Conservation (phyloP, 2,329 filamentous ascomycete genomes). For the Xylariomycetidae sp. region DNA sequence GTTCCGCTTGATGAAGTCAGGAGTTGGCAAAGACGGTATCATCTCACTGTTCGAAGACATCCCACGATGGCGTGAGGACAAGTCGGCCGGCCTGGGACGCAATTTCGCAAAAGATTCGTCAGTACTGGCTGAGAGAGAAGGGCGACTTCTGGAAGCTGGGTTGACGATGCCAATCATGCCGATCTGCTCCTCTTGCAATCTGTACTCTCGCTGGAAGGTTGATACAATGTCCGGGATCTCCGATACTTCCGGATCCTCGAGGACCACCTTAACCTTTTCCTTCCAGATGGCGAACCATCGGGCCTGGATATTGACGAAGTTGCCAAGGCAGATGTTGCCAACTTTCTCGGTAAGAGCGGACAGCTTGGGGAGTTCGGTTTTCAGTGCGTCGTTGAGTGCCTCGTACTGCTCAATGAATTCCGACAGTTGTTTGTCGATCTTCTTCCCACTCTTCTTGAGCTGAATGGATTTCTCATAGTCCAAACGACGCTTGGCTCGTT, state of each 20-base stretch:
- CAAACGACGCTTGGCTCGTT: constrained; percentile 84
- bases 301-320: constrained; percentile 78
- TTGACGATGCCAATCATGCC: constrained; percentile 72
- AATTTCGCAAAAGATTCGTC: constrained; percentile 45
- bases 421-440: constrained; percentile 75
- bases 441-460: constrained; percentile 74
- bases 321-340: constrained; percentile 74
- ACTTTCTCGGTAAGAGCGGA: constrained; percentile 76
- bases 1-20: constrained; percentile 59
- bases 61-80: constrained; percentile 48
- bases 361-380: constrained; percentile 82
- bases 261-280: constrained; percentile 70
- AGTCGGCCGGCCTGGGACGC: constrained; percentile 42
- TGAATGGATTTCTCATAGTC: constrained; percentile 81
- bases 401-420: constrained; percentile 86
- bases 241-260: constrained; percentile 61
- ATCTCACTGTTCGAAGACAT: constrained; percentile 57
- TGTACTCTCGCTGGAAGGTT: constrained; percentile 74
- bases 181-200: constrained; percentile 66
- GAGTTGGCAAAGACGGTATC: constrained; percentile 57
- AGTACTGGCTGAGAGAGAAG: constrained; percentile 52
- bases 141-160: constrained; percentile 56
- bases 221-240: constrained; percentile 68
- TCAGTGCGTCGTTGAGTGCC: constrained; percentile 86
- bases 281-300: constrained; percentile 80